Conservation (phyloP, 441 rosid genomes). For the Euphorbia celastroides region DNA sequence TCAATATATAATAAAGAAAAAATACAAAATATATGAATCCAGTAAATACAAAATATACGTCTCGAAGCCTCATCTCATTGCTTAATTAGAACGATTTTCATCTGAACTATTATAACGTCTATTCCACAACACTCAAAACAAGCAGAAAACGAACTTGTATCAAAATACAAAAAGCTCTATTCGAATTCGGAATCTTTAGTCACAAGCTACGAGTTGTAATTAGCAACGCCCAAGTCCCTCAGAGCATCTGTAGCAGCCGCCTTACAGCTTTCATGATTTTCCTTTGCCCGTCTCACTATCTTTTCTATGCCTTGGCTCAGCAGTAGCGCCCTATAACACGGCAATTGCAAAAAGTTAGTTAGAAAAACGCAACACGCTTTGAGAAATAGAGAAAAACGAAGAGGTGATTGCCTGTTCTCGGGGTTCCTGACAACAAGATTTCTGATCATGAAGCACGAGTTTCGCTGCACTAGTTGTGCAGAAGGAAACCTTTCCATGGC, state of each 20-base stretch:
- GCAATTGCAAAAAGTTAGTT: not conserved
- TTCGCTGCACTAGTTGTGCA: conserved; percentile 67
- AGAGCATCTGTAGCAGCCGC: conserved; percentile 85
- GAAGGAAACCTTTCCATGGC: conserved; percentile 79
- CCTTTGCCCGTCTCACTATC: conserved; percentile 62
- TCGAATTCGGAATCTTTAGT: not conserved
- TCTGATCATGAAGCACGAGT: conserved; percentile 81
- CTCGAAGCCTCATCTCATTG: too few relatives aligned
- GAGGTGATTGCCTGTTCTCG: conserved; percentile 60
- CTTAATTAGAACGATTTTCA: too few relatives aligned
- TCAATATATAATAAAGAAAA: too few relatives aligned
- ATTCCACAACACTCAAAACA: not conserved
- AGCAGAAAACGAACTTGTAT: too few relatives aligned
- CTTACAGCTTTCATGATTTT: conserved; percentile 63
- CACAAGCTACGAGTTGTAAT: conserved; percentile 55
- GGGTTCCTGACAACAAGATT: conserved; percentile 80
- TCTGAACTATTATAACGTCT: too few relatives aligned
- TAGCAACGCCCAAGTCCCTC: conserved; percentile 81
- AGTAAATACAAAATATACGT: too few relatives aligned
- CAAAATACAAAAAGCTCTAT: not conserved
- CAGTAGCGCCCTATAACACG: conserved; percentile 50
- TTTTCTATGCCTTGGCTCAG: conserved; percentile 70
- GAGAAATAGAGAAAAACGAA: not conserved
- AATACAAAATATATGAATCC: too few relatives aligned
- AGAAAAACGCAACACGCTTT: too few relatives aligned